Conservation (phyloP, 2,329 filamentous ascomycete species). For the Claviceps sp. region DNA sequence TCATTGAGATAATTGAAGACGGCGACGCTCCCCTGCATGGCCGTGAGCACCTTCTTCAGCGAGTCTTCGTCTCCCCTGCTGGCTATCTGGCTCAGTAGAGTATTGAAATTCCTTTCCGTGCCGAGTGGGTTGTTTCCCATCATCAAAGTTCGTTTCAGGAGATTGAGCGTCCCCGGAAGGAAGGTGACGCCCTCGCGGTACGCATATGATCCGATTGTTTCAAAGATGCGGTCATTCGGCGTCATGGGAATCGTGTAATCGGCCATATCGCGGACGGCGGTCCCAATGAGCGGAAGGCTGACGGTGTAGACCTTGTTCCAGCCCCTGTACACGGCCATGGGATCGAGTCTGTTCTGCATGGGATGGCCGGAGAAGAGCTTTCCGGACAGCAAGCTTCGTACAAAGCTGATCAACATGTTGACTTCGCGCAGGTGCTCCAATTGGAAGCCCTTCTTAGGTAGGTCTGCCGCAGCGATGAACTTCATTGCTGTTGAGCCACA, state of each 20-base stretch:
- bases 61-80: not conserved
- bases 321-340: not conserved
- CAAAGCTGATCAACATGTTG: not conserved
- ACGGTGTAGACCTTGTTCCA: not conserved
- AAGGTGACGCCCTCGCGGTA: not conserved
- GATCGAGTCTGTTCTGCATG: not conserved
- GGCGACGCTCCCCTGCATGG: not conserved
- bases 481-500: not conserved
- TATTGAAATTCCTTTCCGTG: not conserved
- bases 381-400: not conserved
- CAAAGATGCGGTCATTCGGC: not conserved
- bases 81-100: not conserved
- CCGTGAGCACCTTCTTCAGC: not conserved
- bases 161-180: not conserved
- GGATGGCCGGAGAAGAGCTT: not conserved
- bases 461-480: not conserved
- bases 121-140: not conserved
- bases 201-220: not conserved
- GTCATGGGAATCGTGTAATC: not conserved
- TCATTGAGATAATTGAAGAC: not conserved
- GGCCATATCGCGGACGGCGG: not conserved
- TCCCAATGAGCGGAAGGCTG: not conserved
- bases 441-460: not conserved
- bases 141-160: not conserved
- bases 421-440: not conserved